Percentiles rank a stretch among this genome's conserved stretches.
These are phyloP conservation scores for Taiozyma onychis DNA, from an alignment of 1,139 yeast genomes.

Conservation along the genomic window DNA sequence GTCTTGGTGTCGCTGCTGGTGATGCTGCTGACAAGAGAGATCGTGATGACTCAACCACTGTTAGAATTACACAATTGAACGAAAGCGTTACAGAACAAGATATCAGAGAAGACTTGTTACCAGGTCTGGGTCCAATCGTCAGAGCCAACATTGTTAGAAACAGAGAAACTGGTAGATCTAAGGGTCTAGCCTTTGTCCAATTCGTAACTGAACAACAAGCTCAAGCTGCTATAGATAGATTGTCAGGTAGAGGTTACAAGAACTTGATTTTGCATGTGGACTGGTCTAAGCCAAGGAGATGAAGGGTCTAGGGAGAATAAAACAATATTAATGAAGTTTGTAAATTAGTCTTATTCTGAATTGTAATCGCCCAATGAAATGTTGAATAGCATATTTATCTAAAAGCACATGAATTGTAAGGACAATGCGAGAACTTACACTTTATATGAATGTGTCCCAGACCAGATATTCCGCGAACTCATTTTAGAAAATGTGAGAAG, in stretches of 20 bases:
- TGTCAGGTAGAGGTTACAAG: constrained; percentile 91
- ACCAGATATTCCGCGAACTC: not conserved
- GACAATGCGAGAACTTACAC: not conserved
- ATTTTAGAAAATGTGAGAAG: not conserved
- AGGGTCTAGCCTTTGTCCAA: constrained; percentile 96
- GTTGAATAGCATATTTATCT: not conserved
- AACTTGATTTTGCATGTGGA: constrained; percentile 82
- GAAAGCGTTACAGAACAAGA: constrained; percentile 79
- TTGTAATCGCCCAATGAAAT: not conserved
- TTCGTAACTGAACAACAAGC: constrained; percentile 68
- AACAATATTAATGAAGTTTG: not conserved
- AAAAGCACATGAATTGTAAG: not conserved
- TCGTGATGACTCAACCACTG: constrained; percentile 82
- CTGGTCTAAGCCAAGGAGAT: constrained; percentile 38
- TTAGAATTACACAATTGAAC: constrained; percentile 90
- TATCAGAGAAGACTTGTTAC: constrained; percentile 67
- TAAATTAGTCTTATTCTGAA: not conserved
- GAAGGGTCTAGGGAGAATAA: not conserved
- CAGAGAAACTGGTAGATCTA: constrained; percentile 89
- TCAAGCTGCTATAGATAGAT: constrained; percentile 66
- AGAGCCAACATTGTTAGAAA: constrained; percentile 85
- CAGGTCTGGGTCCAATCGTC: constrained; percentile 65
- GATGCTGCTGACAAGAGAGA: constrained; percentile 43
- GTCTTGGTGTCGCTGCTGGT: constrained; percentile 44
- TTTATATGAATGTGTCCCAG: not conserved